Evolutionary conservation across 306 rosid species (phyloP).

Genomic region (Pachyrhizus erosus): DNA sequence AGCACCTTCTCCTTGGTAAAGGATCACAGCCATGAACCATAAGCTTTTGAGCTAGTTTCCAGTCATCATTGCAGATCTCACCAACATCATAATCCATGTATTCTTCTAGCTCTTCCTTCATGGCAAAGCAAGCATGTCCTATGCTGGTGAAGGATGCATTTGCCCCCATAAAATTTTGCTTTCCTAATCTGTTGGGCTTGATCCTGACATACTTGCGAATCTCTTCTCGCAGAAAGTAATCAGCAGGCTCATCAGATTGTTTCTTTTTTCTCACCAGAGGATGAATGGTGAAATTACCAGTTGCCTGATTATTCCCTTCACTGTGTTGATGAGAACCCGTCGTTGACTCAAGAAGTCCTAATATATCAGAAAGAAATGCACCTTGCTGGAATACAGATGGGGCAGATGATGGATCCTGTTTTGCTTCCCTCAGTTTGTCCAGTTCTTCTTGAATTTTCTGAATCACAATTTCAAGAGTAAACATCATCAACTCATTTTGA

Average conservation of each 20-base stretch:
- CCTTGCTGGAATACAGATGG: conserved; percentile 36
- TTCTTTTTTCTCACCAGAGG: conserved; percentile 56
- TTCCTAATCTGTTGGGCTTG: conserved; percentile 72
- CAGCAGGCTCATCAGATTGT: conserved; percentile 54
- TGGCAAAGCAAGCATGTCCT: conserved; percentile 74
- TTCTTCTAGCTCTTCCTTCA: conserved; percentile 73
- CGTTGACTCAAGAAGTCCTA: conserved; percentile 62
- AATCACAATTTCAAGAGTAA: conserved; percentile 49
- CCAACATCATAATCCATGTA: conserved; percentile 84
- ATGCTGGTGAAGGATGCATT: conserved; percentile 85
- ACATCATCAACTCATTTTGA: conserved; percentile 33
- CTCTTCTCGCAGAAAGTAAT: conserved; percentile 72
- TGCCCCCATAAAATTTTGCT: conserved; percentile 86
- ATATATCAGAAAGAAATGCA: conserved; percentile 69
- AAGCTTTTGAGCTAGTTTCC: conserved; percentile 78
- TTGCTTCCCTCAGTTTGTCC: conserved; percentile 43
- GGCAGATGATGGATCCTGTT: conserved; percentile 40
- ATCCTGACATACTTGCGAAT: conserved; percentile 70
- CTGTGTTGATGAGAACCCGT: conserved; percentile 37
- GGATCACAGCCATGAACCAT: conserved; percentile 93
- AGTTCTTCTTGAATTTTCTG: conserved; percentile 59
- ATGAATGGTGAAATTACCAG: conserved; percentile 27
- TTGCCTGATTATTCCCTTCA: conserved; percentile 22
- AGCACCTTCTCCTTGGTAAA: conserved; percentile 80
- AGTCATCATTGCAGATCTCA: conserved; percentile 80